phyloP scores from a whole-genome alignment of 306 rosid genomes.

The Quercus alba region DNA sequence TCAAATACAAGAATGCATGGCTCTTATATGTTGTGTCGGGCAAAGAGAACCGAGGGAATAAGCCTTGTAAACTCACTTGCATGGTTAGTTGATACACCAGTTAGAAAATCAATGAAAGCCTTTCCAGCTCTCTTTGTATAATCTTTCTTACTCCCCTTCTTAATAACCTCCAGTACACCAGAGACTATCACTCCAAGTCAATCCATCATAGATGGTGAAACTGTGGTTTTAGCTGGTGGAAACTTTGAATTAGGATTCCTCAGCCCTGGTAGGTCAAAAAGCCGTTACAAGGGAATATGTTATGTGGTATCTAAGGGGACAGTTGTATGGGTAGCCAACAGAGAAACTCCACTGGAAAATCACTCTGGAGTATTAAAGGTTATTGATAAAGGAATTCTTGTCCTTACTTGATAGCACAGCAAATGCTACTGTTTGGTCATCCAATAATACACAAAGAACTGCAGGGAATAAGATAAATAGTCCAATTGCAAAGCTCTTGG shows the following conservation, averaged over 20 bases:
- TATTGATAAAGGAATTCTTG: background rate
- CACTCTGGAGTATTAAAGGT: background rate
- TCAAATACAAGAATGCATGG: no score
- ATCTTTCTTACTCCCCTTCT: no score
- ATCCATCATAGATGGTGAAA: background rate
- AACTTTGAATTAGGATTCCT: slow-evolving; percentile 23
- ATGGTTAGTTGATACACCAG: no score
- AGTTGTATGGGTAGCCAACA: slow-evolving; percentile 30
- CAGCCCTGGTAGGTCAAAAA: background rate
- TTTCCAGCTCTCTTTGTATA: no score
- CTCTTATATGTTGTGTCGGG: no score
- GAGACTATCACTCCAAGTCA: background rate
- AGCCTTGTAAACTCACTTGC: no score
- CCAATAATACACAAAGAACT: no score
- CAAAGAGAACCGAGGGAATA: no score
- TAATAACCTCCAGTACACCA: no score
- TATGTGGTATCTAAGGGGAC: background rate
- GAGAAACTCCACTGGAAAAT: background rate
- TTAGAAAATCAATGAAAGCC: no score
- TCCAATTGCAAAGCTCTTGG: slow-evolving; percentile 30
- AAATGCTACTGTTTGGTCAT: no score
- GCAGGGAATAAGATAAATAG: background rate
- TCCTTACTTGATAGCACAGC: no score
- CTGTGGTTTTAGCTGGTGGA: background rate
- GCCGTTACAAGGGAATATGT: slow-evolving; percentile 22